Conservation (phyloP, 345 rosid species). For the Clausena lansium region DNA sequence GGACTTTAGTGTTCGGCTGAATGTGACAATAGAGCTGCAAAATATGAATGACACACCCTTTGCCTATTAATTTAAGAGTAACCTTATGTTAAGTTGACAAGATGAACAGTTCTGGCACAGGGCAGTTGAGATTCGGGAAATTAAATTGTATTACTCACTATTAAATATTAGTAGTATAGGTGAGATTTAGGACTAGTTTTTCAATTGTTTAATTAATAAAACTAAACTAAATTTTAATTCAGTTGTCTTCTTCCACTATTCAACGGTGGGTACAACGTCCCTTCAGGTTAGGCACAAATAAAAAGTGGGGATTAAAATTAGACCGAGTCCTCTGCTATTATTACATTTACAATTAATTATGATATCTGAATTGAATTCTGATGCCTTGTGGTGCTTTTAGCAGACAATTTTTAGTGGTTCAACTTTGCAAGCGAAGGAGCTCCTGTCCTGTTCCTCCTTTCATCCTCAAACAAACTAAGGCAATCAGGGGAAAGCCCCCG, state of each 20-base stretch:
- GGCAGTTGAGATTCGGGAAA: background rate
- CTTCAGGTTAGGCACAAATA: background rate
- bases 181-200: background rate
- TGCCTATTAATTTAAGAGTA: too few relatives aligned
- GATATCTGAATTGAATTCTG: background rate
- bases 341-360: background rate
- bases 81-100: background rate
- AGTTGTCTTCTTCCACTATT: background rate
- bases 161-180: background rate
- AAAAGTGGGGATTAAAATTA: background rate
- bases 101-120: background rate
- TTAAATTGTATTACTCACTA: too few relatives aligned
- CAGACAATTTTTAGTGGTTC: conserved; percentile 45
- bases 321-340: background rate
- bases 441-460: background rate
- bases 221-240: background rate
- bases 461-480: background rate
- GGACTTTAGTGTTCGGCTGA: too few relatives aligned
- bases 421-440: conserved; percentile 4
- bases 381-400: conserved; percentile 40
- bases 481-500: background rate
- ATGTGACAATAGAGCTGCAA: too few relatives aligned
- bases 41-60: too few relatives aligned
- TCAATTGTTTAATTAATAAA: background rate
- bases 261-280: conserved; percentile 1